Evolutionary conservation across 108 stramenopile genomes (phyloP).

Genomic region (Pseudonitzschia delicatissima): DNA sequence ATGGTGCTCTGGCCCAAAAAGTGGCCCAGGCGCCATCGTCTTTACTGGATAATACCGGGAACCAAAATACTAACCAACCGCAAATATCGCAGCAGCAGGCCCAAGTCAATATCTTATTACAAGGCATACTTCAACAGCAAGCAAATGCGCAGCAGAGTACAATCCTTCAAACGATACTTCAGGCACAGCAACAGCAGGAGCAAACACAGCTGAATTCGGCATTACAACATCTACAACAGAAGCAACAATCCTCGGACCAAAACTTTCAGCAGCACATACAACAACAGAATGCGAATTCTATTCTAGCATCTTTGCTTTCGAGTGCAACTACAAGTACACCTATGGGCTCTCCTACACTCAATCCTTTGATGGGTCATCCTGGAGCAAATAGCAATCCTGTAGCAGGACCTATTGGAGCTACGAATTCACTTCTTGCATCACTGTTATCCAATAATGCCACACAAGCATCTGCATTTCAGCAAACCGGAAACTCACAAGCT

Average conservation of each 20-base stretch:
- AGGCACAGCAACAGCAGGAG: neutral
- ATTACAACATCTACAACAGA: neutral
- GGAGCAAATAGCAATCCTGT: neutral
- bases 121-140: neutral
- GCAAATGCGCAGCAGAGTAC: neutral
- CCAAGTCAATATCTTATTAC: neutral
- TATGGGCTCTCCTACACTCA: neutral
- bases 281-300: neutral
- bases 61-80: neutral
- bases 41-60: neutral
- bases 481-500: neutral
- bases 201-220: neutral
- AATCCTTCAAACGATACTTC: neutral
- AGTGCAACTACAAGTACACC: neutral
- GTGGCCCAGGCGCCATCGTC: neutral
- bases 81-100: neutral
- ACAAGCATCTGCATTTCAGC: neutral
- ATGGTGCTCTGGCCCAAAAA: neutral
- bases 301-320: neutral
- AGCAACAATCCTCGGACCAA: neutral
- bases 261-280: neutral
- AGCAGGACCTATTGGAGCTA: neutral
- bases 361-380: neutral
- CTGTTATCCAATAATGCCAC: neutral
- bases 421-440: conserved; percentile 1